Conservation (phyloP, 768 basidiomycete genomes). For the Lentinula lateritia region DNA sequence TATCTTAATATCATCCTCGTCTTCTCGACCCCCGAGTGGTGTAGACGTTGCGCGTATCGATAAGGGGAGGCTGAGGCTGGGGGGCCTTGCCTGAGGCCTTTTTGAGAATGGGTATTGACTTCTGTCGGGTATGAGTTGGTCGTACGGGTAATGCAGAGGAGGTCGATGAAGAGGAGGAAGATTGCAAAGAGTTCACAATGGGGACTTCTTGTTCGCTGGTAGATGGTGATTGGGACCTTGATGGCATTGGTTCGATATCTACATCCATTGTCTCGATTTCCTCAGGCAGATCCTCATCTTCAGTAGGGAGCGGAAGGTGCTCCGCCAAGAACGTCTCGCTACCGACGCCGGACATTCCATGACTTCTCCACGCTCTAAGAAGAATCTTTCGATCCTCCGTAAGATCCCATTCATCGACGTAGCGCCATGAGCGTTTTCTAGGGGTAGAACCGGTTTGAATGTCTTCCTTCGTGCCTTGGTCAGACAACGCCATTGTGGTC, state of each 20-base stretch:
- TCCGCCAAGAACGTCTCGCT: conserved; percentile 34
- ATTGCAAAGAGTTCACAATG: not conserved
- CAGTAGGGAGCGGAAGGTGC: conserved; percentile 26
- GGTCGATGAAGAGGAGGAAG: conserved; percentile 8
- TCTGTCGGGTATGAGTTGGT: conserved; percentile 5
- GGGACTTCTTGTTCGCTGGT: conserved; percentile 6
- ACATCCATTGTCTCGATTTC: conserved; percentile 16
- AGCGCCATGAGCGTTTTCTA: conserved; percentile 67
- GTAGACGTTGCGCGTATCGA: conserved; percentile 39
- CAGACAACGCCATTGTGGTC: conserved; percentile 43
- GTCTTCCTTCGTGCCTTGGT: conserved; percentile 60
- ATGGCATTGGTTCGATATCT: not conserved
- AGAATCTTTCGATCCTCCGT: conserved; percentile 60
- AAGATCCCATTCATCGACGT: conserved; percentile 66
- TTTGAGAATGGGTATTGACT: conserved; percentile 12
- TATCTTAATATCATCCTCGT: not conserved
- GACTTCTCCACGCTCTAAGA: conserved; percentile 41
- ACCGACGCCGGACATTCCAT: conserved; percentile 18
- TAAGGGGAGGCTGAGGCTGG: conserved; percentile 26
- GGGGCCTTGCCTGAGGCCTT: conserved; percentile 10
- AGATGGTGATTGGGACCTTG: not conserved
- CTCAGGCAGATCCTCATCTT: conserved; percentile 20
- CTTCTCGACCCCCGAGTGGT: conserved; percentile 23
- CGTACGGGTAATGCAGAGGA: not conserved
- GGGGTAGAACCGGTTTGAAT: conserved; percentile 69